Base-by-base conservation (phyloP, 2,329 filamentous ascomycete genomes). In the Pezicula rhizophila region DNA sequence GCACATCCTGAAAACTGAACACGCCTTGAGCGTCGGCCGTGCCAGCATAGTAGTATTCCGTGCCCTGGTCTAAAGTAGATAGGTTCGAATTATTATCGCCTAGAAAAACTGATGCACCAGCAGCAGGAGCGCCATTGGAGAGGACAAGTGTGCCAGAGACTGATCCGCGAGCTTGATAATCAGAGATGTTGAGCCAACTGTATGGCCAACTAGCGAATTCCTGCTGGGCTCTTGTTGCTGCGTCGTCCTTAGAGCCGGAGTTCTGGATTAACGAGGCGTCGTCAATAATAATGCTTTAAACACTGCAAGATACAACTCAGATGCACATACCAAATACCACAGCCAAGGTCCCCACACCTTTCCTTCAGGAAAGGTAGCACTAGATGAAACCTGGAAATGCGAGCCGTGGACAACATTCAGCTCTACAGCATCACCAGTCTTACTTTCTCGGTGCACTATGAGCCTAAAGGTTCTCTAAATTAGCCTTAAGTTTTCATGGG, bases 331-430 rank as follows among this genome's bases (percentile, higher is more conserved):
- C 42, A 69, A 55, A 57, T 69, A 71, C 69, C 69, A 70, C 5
- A 72, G 58, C 70, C 70, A 72, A 2, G 70, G 70, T 0, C 70
- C 70, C 64, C 68, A 72, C 18, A 66, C 66, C 60, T 71, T 72
- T 3, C 66, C 68, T n/a, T 67, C 58, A 28, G 64, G 55, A 52
- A 68, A 67, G 2, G 58, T 61, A 43, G 71, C 69, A 17, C 53
- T 59, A 38, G 64, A 62, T 1, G 58, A 63, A 4, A 65, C 67
- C 53, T 66, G 63, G 54, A 72, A 74, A 55, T 74, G 71, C 0
- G 74, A 77, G 31, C 75, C 75, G 53, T 78, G 74, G 31, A 78
- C 67, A 70, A 78, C 76, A 58, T 78, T 78, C 34, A 78, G 62
- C 51, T 77, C 72, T 2, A 78, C 74, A 1, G 68, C 67, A 50